Evolutionary conservation across 257 asterid species (phyloP).

Genomic region (Primulina tabacum): DNA sequence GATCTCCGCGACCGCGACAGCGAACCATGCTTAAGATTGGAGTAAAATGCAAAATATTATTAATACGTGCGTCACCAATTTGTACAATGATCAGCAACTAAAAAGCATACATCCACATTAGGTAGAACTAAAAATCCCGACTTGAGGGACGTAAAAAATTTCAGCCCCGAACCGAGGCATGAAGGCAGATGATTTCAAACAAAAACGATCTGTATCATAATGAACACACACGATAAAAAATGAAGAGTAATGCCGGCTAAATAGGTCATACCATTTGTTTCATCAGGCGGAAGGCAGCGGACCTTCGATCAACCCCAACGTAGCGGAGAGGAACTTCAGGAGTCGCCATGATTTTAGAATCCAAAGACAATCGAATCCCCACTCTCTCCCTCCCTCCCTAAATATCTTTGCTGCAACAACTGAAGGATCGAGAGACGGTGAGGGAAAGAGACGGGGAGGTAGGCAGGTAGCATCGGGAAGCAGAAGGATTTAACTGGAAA

Average conservation of each 20-base stretch:
- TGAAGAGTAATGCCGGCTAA: background rate
- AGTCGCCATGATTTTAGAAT: slow-evolving; percentile 46
- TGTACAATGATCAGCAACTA: too few relatives aligned
- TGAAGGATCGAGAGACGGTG: slow-evolving; percentile 13
- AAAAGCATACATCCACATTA: background rate
- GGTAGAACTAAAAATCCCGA: background rate
- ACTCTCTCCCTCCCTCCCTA: slow-evolving; percentile 27
- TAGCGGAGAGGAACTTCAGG: slow-evolving; percentile 89
- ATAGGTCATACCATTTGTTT: slow-evolving; percentile 73
- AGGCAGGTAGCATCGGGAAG: background rate
- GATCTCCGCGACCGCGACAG: too few relatives aligned
- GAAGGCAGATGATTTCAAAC: background rate
- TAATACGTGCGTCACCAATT: too few relatives aligned
- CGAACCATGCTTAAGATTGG: too few relatives aligned
- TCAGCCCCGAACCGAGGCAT: background rate
- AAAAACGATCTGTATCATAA: background rate
- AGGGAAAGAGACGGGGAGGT: background rate
- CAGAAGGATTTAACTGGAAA: slow-evolving; percentile 22
- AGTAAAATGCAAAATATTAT: too few relatives aligned
- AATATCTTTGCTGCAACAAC: background rate
- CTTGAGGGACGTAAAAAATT: background rate
- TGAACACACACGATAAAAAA: background rate
- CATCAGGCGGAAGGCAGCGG: slow-evolving; percentile 99
- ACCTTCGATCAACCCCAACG: slow-evolving; percentile 77
- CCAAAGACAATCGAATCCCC: background rate